A percentile compares a stretch with the other conserved stretches of the same genome.
phyloP scores from a whole-genome alignment of 2,329 filamentous ascomycete genomes.

The Claviceps purpurea region DNA sequence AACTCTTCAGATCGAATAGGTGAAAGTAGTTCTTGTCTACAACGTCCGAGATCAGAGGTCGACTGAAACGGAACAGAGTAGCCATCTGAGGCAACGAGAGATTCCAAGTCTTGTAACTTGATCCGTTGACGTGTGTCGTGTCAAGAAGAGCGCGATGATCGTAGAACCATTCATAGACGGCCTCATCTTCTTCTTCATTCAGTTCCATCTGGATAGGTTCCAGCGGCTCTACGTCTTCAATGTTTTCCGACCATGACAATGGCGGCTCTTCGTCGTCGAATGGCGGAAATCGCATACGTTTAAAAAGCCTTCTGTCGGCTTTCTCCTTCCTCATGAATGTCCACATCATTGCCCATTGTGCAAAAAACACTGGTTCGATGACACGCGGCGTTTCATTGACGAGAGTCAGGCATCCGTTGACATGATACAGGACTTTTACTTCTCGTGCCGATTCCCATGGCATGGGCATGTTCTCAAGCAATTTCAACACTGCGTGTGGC shows the following conservation, averaged over 20 bases:
- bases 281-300: slow-evolving; percentile 96
- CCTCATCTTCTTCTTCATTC: slow-evolving; percentile 80
- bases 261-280: slow-evolving; percentile 98
- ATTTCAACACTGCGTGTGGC: slow-evolving; percentile 94
- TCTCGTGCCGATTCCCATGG: slow-evolving; percentile 95
- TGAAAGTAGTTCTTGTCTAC: slow-evolving; percentile 97
- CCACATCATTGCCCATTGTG: slow-evolving; percentile 99
- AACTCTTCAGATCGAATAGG: slow-evolving; percentile 90
- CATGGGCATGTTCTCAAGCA: slow-evolving; percentile 99
- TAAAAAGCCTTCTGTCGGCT: slow-evolving; percentile 89
- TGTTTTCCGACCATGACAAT: slow-evolving; percentile 95
- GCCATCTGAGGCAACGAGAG: slow-evolving; percentile 90
- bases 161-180: slow-evolving; percentile 95
- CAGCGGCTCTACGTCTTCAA: slow-evolving; percentile 92
- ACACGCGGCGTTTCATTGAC: slow-evolving; percentile 95
- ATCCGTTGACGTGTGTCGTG: slow-evolving; percentile 86
- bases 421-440: slow-evolving; percentile 95
- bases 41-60: slow-evolving; percentile 79
- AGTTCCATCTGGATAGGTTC: slow-evolving; percentile 98
- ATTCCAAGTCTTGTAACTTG: slow-evolving; percentile 96
- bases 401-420: slow-evolving; percentile 91
- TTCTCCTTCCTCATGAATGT: slow-evolving; percentile 96
- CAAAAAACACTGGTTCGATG: slow-evolving; percentile 94
- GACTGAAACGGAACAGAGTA: slow-evolving; percentile 79
- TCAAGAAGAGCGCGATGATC: slow-evolving; percentile 85